Evolutionary conservation across 2,329 filamentous ascomycete species (phyloP).

Genomic region (Cordyceps cicadae): DNA sequence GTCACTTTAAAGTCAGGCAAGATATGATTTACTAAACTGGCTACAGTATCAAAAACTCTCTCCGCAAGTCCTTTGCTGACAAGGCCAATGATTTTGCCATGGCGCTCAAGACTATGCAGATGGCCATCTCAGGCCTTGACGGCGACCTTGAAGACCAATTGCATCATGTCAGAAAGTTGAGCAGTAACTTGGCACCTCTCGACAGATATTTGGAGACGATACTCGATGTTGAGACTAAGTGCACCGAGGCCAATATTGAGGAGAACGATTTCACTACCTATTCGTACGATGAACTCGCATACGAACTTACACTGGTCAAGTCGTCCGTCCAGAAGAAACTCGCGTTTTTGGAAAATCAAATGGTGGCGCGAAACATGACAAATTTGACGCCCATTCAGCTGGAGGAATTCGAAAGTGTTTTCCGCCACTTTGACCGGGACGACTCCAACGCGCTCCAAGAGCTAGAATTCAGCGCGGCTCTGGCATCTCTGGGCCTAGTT

Average conservation of each 20-base stretch:
- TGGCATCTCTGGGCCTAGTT: conserved; percentile 89
- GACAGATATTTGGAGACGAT: conserved; percentile 87
- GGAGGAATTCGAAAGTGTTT: conserved; percentile 97
- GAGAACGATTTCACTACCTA: conserved; percentile 99
- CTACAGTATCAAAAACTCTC: conserved; percentile 79
- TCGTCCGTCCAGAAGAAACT: conserved; percentile 93
- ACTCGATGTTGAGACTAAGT: conserved; percentile 76
- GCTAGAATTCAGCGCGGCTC: conserved; percentile 88
- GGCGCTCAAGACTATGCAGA: conserved; percentile 86
- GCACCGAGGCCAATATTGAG: conserved; percentile 93
- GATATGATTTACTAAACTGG: background rate
- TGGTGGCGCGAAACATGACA: conserved; percentile 97
- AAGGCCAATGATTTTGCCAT: conserved; percentile 98
- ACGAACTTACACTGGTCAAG: conserved; percentile 87
- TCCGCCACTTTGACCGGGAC: conserved; percentile 94
- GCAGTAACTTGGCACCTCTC: conserved; percentile 78
- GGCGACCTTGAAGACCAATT: conserved; percentile 95
- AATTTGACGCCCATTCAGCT: conserved; percentile 97
- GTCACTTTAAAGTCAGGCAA: conserved; percentile 20
- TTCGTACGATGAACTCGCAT: conserved; percentile 90
- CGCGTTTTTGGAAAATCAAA: conserved; percentile 94
- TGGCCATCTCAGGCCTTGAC: conserved; percentile 93
- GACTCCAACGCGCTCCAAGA: conserved; percentile 84
- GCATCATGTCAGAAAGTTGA: conserved; percentile 75
- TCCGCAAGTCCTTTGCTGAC: conserved; percentile 88